Evolutionary conservation across 148 eudicot species (phyloP), one percentile per base, ranked within the genome.

Genomic region (Bassia scoparia): DNA sequence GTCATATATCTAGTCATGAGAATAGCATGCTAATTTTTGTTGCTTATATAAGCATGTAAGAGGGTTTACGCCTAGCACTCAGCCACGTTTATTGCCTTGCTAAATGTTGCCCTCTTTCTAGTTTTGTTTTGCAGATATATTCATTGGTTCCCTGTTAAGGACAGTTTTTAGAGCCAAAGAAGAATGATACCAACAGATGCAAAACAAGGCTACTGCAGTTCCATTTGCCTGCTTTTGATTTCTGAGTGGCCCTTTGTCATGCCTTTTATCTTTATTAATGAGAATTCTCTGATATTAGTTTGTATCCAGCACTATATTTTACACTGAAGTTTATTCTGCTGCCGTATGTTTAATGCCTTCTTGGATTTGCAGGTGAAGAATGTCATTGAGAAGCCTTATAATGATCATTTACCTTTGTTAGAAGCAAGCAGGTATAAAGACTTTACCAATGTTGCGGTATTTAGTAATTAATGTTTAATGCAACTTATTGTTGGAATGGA

Each of bases 311-410:
- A n/a, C 14, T 55, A 20, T n/a, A 55, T 23, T 55, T 7, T 1
- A 20, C 55, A 1, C n/a, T 53, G 24, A 43, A 67, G 23, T 55
- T 30, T 58, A 44, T 55, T 31, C n/a, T 29, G 48, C 21, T 77
- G 3, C 24, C 48, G 46, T 54, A 5, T 21, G 48, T 18, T 48
- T 44, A 27, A 43, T 38, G 26, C 49, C 70, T 43, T 67, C n/a
- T 69, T 76, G 67, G 52, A 43, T 81, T 75, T 84, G 81, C 96
- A 95, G 99, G 99, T 95, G 70, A 77, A 86, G 78, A 81, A 95
- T 81, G 97, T 95, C 52, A 78, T 95, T 31, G 99, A 95, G 86
- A 95, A 95, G 82, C 99, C 99, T 71, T 75, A 92, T 69, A 89
- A 95, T 73, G 99, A 95, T 82, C 97, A 92, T 78, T 85, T 95